Evolutionary conservation across 1,284 basidiomycete genomes (phyloP).

Genomic region (Tylopilus sp.): DNA sequence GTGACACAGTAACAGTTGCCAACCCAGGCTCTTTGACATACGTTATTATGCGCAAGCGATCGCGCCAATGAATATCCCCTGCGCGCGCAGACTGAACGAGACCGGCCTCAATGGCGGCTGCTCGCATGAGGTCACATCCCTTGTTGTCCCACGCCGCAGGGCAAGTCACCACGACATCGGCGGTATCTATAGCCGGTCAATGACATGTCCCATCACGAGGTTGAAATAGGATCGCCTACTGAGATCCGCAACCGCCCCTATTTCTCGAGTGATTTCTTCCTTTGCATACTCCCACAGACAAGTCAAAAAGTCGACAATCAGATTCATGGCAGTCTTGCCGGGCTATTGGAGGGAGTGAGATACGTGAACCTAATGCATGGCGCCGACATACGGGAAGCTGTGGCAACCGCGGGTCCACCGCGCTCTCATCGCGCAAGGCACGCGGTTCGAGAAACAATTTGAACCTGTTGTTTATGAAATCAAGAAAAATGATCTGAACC

Average conservation of each 20-base stretch:
- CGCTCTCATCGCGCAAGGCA: constrained; percentile 73
- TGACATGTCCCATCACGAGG: neutral
- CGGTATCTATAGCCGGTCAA: constrained; percentile 63
- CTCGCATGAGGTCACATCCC: constrained; percentile 84
- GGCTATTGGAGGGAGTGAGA: constrained; percentile 52
- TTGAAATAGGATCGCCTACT: constrained; percentile 57
- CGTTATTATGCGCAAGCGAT: constrained; percentile 84
- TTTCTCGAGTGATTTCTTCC: constrained; percentile 84
- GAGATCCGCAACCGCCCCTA: constrained; percentile 83
- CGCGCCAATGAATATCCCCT: constrained; percentile 81
- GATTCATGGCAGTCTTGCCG: constrained; percentile 77
- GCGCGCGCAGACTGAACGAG: constrained; percentile 77
- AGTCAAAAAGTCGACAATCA: constrained; percentile 83
- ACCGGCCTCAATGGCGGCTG: constrained; percentile 81
- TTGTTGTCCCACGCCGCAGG: constrained; percentile 89
- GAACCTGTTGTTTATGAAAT: constrained; percentile 56
- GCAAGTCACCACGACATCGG: constrained; percentile 84
- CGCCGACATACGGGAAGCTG: constrained; percentile 70
- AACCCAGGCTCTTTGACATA: constrained; percentile 39
- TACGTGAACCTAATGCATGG: neutral
- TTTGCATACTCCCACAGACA: constrained; percentile 88
- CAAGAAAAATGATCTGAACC: constrained; percentile 2
- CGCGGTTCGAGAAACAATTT: constrained; percentile 86
- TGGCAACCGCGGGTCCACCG: constrained; percentile 80
- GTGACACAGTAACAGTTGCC: constrained; percentile 5